Base-by-base conservation (phyloP, 2,329 filamentous ascomycete species). In the Rutstroemia sp. region DNA sequence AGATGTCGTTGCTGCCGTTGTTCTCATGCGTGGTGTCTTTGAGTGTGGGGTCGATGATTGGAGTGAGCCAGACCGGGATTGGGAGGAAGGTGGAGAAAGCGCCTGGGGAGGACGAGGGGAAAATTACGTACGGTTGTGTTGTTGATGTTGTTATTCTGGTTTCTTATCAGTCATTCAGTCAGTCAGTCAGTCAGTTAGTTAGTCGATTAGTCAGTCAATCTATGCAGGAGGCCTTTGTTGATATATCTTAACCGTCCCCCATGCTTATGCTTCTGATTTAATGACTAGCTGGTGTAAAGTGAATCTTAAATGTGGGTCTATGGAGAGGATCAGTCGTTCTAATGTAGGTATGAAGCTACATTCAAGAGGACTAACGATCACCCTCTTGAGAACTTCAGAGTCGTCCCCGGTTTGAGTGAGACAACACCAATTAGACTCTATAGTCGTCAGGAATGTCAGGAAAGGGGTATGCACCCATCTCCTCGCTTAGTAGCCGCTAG, bases 151-250 rank as follows among this genome's bases (percentile, higher is more conserved):
- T 38, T 17, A 42, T 37, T 16, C 23, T 55, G 37, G 46, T 27
- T 21, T 19, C 14, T 41, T 49, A 25, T 16, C 46, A 42, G 46
- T 55, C 52, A 54, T 30, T 34, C 30, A 34, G 30, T 55, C 52
- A 54, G 42, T 34, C 30, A 34, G 30, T 34, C 10, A 34, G 30
- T 34, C 30, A 34, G 30, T 54, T 42, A 34, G 30, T 54, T 51
- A 42, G 37, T 51, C 25, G 37, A 42, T 55, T 50, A 42, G 52
- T 55, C 46, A 30, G 52, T 55, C 52, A 55, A 55, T 51, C 41
- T 17, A 44, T 44, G 52, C 52, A 55, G 52, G 52, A 55, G 52
- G 52, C 38, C 49, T 55, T 55, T 50, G 46, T 55, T 44, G 37
- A 55, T 50, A 42, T 21, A 27, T 39, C 41, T 21, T 9, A 10